Conservation (phyloP, 2,329 filamentous ascomycete genomes). For the Cladophialophora carrionii region DNA sequence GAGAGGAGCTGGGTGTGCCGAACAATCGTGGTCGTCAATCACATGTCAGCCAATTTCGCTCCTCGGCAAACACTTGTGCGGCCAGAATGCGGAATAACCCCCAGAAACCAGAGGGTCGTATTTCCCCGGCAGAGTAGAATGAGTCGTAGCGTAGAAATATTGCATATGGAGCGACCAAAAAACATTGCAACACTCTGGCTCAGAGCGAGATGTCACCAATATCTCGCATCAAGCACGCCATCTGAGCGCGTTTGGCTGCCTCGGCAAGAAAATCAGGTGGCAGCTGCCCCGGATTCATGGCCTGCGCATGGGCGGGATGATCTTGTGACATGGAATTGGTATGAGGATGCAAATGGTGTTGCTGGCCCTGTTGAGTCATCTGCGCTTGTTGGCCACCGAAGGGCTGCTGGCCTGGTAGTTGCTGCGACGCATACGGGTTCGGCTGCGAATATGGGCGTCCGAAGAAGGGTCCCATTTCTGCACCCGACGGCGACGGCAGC, state of each 20-base stretch:
- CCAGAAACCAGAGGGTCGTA: not conserved
- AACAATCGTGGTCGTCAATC: slow-evolving; percentile 14
- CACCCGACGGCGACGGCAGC: slow-evolving; percentile 38
- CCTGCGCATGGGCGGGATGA: slow-evolving; percentile 29
- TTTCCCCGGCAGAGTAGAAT: not conserved
- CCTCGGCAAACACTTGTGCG: slow-evolving; percentile 19
- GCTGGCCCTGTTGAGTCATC: slow-evolving; percentile 26
- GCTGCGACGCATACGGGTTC: slow-evolving; percentile 29
- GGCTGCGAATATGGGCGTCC: slow-evolving; percentile 32
- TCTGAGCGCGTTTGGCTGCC: slow-evolving; percentile 88
- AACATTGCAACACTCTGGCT: not conserved
- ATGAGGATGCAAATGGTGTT: slow-evolving; percentile 37
- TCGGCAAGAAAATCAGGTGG: slow-evolving; percentile 86
- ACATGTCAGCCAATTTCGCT: slow-evolving; percentile 21
- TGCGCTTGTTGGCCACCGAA: slow-evolving; percentile 29
- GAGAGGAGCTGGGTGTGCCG: not conserved
- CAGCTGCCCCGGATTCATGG: slow-evolving; percentile 55
- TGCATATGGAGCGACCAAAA: not conserved
- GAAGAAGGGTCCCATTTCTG: slow-evolving; percentile 36
- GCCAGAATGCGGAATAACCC: not conserved
- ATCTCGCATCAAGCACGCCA: slow-evolving; percentile 85
- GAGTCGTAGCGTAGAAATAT: slow-evolving; percentile 1
- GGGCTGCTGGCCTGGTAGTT: slow-evolving; percentile 26
- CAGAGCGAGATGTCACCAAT: slow-evolving; percentile 70
- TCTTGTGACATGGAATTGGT: slow-evolving; percentile 38